A percentile compares a stretch with the other conserved stretches of the same genome.
Conservation (phyloP, 2,329 filamentous ascomycete genomes). For the Ilyonectria sp. region DNA sequence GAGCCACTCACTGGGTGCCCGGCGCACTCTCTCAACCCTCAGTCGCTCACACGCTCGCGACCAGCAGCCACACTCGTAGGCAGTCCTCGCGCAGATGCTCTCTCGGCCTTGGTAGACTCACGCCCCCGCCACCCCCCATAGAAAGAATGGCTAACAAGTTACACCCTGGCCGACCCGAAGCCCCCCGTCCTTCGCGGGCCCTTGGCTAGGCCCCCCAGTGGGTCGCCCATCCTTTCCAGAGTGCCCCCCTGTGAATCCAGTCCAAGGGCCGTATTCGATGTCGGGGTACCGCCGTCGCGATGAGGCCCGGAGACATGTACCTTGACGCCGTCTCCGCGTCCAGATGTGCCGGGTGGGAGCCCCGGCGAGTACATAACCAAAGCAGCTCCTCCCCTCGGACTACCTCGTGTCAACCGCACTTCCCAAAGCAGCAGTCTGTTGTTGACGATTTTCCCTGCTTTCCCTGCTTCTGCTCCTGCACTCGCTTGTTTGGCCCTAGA, state of each 20-base stretch:
- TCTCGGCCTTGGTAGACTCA: conserved; percentile 1
- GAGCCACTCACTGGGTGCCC: conserved; percentile 36
- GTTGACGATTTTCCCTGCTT: conserved; percentile 36
- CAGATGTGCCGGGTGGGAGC: conserved; percentile 42
- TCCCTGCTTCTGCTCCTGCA: conserved; percentile 32
- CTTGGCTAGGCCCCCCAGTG: conserved; percentile 40
- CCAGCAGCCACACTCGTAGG: conserved; percentile 5
- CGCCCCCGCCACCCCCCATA: conserved; percentile 16
- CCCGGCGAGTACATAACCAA: conserved; percentile 49
- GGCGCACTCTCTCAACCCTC: conserved; percentile 18
- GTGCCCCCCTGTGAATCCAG: conserved; percentile 41
- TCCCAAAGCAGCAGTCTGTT: conserved; percentile 48
- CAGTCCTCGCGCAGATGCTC: conserved; percentile 11
- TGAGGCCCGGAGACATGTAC: conserved; percentile 35
- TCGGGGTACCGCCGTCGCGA: conserved; percentile 40
- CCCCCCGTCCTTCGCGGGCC: conserved; percentile 31
- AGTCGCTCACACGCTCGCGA: conserved; percentile 27
- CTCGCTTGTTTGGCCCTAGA: conserved; percentile 28
- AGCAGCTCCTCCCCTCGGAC: conserved; percentile 44
- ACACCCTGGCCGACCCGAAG: conserved; percentile 36
- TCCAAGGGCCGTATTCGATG: conserved; percentile 40
- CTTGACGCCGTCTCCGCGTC: conserved; percentile 37
- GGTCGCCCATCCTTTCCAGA: conserved; percentile 40
- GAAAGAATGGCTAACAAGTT: conserved; percentile 24
- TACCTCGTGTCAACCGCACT: conserved; percentile 37